These are phyloP conservation scores for Botrytis fabae DNA, from an alignment of 2,329 filamentous ascomycete species.

Conservation along the genomic window DNA sequence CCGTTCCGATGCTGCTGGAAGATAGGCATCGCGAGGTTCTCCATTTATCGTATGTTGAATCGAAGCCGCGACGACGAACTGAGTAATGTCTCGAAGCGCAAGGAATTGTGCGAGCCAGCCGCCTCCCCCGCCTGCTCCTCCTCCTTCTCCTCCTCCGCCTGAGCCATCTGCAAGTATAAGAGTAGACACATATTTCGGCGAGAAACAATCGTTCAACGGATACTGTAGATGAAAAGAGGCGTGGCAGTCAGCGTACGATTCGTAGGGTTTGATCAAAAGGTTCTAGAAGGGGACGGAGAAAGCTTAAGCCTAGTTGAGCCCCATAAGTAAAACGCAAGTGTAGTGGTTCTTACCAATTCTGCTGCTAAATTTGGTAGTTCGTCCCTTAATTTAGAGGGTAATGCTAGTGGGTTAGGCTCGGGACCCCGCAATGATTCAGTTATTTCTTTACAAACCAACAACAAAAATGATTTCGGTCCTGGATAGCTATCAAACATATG, in stretches of 20 bases:
- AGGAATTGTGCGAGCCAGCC: constrained; percentile 45
- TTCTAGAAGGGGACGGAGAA: constrained; percentile 4
- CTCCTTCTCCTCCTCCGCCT: constrained; percentile 28
- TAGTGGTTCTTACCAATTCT: constrained; percentile 41
- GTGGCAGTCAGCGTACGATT: not conserved
- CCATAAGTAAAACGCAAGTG: not conserved
- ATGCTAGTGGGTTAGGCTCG: constrained; percentile 42
- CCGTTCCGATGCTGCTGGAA: constrained; percentile 41
- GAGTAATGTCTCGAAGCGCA: constrained; percentile 44
- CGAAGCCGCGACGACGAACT: constrained; percentile 45
- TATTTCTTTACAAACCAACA: constrained; percentile 44
- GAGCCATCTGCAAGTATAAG: constrained; percentile 40
- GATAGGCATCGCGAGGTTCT: constrained; percentile 41
- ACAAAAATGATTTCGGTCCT: constrained; percentile 43
- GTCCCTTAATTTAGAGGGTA: constrained; percentile 41
- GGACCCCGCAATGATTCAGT: constrained; percentile 41
- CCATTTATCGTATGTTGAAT: constrained; percentile 44
- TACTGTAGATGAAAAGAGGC: constrained; percentile 37
- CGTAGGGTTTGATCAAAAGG: not conserved
- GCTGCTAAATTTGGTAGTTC: constrained; percentile 43
- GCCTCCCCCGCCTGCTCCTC: not conserved
- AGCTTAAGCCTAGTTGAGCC: not conserved
- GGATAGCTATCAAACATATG: constrained; percentile 45
- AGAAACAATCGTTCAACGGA: constrained; percentile 43
- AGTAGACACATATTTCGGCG: constrained; percentile 41